Base-by-base conservation (phyloP, 2,329 filamentous ascomycete species). In the Ceratocystis eucalypticola region DNA sequence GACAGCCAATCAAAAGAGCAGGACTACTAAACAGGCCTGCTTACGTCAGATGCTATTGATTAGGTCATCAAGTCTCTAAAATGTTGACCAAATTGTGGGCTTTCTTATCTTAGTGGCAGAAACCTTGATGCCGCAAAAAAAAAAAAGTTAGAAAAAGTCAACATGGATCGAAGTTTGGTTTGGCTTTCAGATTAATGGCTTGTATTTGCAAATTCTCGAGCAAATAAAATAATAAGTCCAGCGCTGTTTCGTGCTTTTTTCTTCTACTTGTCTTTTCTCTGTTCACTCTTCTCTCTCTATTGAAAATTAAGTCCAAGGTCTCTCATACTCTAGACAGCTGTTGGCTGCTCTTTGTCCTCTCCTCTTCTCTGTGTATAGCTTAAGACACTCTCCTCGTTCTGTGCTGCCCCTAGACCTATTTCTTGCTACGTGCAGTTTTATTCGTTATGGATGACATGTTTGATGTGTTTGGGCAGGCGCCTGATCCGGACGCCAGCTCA, bases 381-480 rank as follows among this genome's bases (percentile, higher is more conserved):
- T 20, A 20, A 22, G 44, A 22, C 22, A 3, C 28, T 22, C 37
- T 61, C 37, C 5, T 48, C 44, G 25, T 22, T 5, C 28, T n/a
- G 37, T 20, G 8, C 46, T 65, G 53, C 57, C 22, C 10, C 10
- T 41, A 41, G 37, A 15, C 37, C 37, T 5, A 15, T 41, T 41
- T n/a, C 45, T 62, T 30, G 30, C 45, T 5, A n/a, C 20, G 57
- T 28, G 15, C 22, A 28, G n/a, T 28, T 57, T 15, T 17, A 41
- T 20, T 37, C 48, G 45, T 25, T 46, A 90, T 89, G 86, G 87
- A 91, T 76, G 88, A 91, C 69, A 81, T 94, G 71, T 94, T 94
- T 72, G 86, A 89, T 71, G 88, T 91, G 67, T 93, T 94, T 73
- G 87, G 91, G 70, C 86, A 88, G 72, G 80, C 82, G 73, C 79